Evolutionary conservation across 495 filamentous ascomycete genomes (phyloP), one percentile per base, ranked within the genome.

Genomic region (Xylaria flabelliformis): DNA sequence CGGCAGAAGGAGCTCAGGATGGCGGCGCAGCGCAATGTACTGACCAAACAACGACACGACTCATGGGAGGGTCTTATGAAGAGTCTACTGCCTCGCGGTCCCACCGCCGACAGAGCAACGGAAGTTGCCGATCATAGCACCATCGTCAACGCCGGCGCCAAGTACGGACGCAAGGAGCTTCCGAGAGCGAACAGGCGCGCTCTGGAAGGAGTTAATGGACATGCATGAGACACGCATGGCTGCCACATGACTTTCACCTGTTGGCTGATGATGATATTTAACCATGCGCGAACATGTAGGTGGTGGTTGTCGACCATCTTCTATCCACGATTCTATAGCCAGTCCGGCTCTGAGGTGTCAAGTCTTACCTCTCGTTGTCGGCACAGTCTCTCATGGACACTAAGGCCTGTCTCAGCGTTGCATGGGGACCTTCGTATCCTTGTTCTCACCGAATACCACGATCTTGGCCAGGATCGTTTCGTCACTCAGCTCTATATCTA

Each of bases 71-170:
- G 69, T 0, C 78, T 82, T 4, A 84, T 86, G 83, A 74, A 78
- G 12, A 77, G 78, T 17, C 50, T 84, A 12, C 77, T 86, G 3
- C 80, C 82, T 41, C n/a, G 13, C 17, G 42, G 41, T 2, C 50
- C 7, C 26, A 21, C 62, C 9, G 76, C 79, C 12, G 74, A 76
- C 9, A 75, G 65, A 26, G 91, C 89, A 75, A 92, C 91, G 1
- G 83, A 85, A 24, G 83, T 86, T 59, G 85, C 85, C 3, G 84
- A 86, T 26, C 81, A 86, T 62, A 85, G 83, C 72, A 82, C 83
- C 69, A 81, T 86, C 73, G 85, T 86, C 48, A 83, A 85, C 55
- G 76, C 79, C 17, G 81, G 82, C n/a, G 75, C 73, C 58, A 67
- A 63, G 7, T 79, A 78, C 39, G 76, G 78, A 24, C 75, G 84